Base-by-base conservation (phyloP, 1,139 yeast genomes). In the Zygosaccharomyces pseudobailii region DNA sequence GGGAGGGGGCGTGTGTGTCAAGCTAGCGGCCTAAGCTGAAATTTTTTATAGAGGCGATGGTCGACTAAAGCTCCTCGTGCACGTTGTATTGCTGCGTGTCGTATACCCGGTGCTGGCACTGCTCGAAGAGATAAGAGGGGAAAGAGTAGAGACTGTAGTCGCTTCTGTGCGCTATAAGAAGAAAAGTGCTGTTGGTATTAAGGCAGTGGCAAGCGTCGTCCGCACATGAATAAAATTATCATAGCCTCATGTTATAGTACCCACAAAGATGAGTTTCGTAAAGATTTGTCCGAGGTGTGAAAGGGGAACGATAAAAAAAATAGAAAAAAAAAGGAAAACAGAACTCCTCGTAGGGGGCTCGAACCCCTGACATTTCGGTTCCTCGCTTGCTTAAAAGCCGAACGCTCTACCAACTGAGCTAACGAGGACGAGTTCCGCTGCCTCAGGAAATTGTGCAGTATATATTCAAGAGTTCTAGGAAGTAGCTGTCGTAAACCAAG, bases 331-430 rank as follows among this genome's bases (percentile, higher is more conserved):
- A 30, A 6, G n/a, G 27, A 8, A 25, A 38, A 27, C 20, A 23
- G 63, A 63, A 63, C 67, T 63, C 67, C 67, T 62, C 67, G 62
- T 62, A 62, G 67, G 67, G 68, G 67, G 68, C 65, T 64, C 68
- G 68, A 64, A 64, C 68, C 66, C 67, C 67, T 64, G 68, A 63
- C 68, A 62, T 62, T 62, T 25, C 40, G 33, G 33, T 37, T 37
- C 40, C 40, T 35, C 37, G 37, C 17, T 23, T 46, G 56, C 62
- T 53, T 58, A 58, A 58, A 59, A 59, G 63, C 61, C 63, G 63
- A 59, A 59, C 63, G 62, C 62, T 59, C 63, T 59, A 59, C 62
- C 62, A 58, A 58, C 63, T 59, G 63, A 59, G 63, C 60, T 56
- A 56, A 56, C 60, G 55, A 55, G 60, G 60, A 56, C 46, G 58